Evolutionary conservation across 768 basidiomycete species (phyloP).

Genomic region (Tricholoma hemisulphureum): DNA sequence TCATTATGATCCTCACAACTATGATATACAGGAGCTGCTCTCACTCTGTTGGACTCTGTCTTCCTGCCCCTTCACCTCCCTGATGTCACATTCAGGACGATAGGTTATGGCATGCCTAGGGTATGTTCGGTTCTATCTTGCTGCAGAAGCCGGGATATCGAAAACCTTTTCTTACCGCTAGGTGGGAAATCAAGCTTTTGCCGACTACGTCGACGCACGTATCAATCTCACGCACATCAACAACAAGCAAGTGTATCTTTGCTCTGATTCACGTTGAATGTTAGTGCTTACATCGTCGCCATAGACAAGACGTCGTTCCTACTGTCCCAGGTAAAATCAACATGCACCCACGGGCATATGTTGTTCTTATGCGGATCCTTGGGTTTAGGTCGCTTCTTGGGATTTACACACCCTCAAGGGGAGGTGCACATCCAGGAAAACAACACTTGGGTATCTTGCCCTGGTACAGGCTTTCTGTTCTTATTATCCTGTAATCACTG

Average conservation of each 20-base stretch:
- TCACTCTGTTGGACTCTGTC: slow-evolving; percentile 48
- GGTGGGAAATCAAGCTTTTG: slow-evolving; percentile 38
- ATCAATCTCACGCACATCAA: slow-evolving; percentile 21
- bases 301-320: slow-evolving; percentile 18
- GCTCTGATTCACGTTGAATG: background rate
- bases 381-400: slow-evolving; percentile 32
- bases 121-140: slow-evolving; percentile 24
- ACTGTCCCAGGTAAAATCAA: slow-evolving; percentile 28
- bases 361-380: background rate
- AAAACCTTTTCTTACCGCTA: slow-evolving; percentile 2
- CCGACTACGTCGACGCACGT: slow-evolving; percentile 24
- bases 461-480: slow-evolving; percentile 19
- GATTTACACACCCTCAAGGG: slow-evolving; percentile 38
- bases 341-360: background rate
- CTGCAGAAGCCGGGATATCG: background rate
- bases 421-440: slow-evolving; percentile 40
- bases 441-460: slow-evolving; percentile 27
- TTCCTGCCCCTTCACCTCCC: slow-evolving; percentile 53
- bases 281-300: background rate
- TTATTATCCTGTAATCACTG: no score
- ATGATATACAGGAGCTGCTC: slow-evolving; percentile 32
- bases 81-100: slow-evolving; percentile 32
- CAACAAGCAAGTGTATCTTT: slow-evolving; percentile 7
- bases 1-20: slow-evolving; percentile 15
- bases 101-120: slow-evolving; percentile 45